These are phyloP conservation scores for Ascobolus immersus DNA, from an alignment of 495 filamentous ascomycete genomes.

Conservation along the genomic window DNA sequence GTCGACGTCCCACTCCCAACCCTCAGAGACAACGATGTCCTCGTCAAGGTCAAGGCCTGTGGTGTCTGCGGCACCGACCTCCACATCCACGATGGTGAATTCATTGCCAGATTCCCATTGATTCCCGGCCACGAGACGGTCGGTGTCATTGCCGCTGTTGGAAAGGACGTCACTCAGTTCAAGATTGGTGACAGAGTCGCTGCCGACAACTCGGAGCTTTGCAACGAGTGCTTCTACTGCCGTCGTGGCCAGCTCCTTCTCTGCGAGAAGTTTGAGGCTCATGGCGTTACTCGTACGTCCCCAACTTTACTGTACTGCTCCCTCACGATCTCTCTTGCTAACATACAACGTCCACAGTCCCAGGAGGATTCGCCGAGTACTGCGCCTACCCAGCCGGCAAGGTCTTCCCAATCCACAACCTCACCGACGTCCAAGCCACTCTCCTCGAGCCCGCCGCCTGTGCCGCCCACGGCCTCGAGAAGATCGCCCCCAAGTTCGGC, in stretches of 20 bases:
- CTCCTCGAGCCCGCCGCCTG: conserved; percentile 49
- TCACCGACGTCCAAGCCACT: conserved; percentile 44
- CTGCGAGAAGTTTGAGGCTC: conserved; percentile 42
- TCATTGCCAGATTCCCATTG: conserved; percentile 26
- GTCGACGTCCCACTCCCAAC: conserved; percentile 35
- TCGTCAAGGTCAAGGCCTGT: conserved; percentile 39
- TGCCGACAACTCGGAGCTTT: conserved; percentile 36
- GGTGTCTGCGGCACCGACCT: conserved; percentile 38
- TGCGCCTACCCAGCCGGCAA: conserved; percentile 29
- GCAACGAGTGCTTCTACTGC: conserved; percentile 49
- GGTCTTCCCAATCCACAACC: conserved; percentile 44
- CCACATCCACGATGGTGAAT: conserved; percentile 42
- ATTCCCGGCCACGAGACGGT: conserved; percentile 30
- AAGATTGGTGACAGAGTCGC: conserved; percentile 33
- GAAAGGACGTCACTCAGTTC: conserved; percentile 34
- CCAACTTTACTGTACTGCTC: neutral
- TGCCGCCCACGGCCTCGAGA: conserved; percentile 44
- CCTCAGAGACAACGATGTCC: conserved; percentile 32
- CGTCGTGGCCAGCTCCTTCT: conserved; percentile 40
- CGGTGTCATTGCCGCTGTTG: conserved; percentile 27
- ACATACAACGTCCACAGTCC: conserved; percentile 17
- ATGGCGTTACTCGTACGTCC: conserved; percentile 27
- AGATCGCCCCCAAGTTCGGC: conserved; percentile 42
- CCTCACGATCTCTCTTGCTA: neutral
- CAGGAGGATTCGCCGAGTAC: conserved; percentile 50